A percentile compares a stretch with the other conserved stretches of the same genome.
Conservation (phyloP, 805 yeast genomes). For the Nakazawaea populi region DNA sequence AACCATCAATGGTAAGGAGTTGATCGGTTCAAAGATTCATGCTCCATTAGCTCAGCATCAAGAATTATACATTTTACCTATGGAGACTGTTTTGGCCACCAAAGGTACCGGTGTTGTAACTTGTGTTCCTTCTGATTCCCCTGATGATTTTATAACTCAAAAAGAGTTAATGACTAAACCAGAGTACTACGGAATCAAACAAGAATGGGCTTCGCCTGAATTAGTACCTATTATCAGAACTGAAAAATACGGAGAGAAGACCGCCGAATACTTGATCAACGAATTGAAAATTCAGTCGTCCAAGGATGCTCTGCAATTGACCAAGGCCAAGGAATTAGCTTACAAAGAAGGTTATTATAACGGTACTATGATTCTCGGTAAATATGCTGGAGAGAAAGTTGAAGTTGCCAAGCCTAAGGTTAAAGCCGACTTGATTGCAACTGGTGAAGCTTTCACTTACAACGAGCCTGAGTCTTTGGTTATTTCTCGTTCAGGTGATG, state of each 20-base stretch:
- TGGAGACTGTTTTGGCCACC: constrained; percentile 92
- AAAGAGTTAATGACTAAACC: constrained; percentile 83
- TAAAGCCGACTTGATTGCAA: constrained; percentile 70
- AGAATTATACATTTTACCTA: constrained; percentile 81
- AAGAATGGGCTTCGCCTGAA: constrained; percentile 79
- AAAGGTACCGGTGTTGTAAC: constrained; percentile 99
- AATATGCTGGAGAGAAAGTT: constrained; percentile 83
- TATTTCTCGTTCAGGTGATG: constrained; percentile 93
- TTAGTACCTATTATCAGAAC: constrained; percentile 72
- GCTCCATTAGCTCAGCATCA: constrained; percentile 77
- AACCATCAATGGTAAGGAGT: constrained; percentile 58
- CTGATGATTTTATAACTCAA: constrained; percentile 90
- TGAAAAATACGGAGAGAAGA: constrained; percentile 79
- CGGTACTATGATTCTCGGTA: constrained; percentile 77
- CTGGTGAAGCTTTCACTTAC: constrained; percentile 81
- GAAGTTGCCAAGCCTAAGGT: constrained; percentile 87
- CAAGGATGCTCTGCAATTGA: constrained; percentile 80
- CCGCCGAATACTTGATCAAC: constrained; percentile 81
- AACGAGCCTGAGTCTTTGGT: constrained; percentile 91
- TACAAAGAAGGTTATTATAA: constrained; percentile 96
- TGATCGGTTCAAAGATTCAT: constrained; percentile 80
- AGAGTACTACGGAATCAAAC: constrained; percentile 78
- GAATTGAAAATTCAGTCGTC: constrained; percentile 92
- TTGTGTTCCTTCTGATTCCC: constrained; percentile 98
- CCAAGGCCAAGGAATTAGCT: constrained; percentile 89